Percentiles rank a stretch among this genome's conserved stretches.
These are phyloP conservation scores for Simplicillium sp. DNA, from an alignment of 2,329 filamentous ascomycete genomes.

Conservation along the genomic window DNA sequence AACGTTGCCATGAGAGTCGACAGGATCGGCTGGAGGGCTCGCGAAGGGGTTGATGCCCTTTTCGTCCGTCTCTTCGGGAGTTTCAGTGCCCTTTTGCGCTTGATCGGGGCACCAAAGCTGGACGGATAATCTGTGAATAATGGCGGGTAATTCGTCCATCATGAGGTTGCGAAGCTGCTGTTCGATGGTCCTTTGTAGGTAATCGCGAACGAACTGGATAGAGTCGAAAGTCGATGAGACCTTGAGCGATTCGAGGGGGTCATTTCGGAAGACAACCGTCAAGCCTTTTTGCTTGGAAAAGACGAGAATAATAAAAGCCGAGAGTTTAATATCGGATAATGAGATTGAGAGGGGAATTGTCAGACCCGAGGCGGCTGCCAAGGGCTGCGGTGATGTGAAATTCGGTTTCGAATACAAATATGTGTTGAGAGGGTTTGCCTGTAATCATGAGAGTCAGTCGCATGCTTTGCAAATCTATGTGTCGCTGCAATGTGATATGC, in stretches of 20 bases:
- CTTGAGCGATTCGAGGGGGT: conserved; percentile 93
- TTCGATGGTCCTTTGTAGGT: conserved; percentile 93
- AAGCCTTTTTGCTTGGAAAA: conserved; percentile 97
- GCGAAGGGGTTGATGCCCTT: conserved; percentile 69
- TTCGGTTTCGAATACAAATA: conserved; percentile 84
- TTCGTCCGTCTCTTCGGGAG: conserved; percentile 44
- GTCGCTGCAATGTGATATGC: too few species aligned
- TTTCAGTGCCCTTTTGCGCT: conserved; percentile 34
- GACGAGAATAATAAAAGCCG: conserved; percentile 93
- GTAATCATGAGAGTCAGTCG: conserved; percentile 26
- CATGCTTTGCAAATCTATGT: conserved; percentile 24
- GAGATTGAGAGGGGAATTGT: conserved; percentile 98
- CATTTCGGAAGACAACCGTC: conserved; percentile 94
- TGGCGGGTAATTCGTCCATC: conserved; percentile 96
- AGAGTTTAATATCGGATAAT: conserved; percentile 87
- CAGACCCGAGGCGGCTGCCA: conserved; percentile 83
- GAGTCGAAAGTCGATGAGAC: conserved; percentile 98
- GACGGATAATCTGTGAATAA: conserved; percentile 86
- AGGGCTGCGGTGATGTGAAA: conserved; percentile 85
- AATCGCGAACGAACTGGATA: conserved; percentile 95
- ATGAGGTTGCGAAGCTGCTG: conserved; percentile 84
- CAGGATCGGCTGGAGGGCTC: conserved; percentile 70
- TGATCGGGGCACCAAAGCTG: conserved; percentile 87
- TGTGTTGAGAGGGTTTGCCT: conserved; percentile 94
- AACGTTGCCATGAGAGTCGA: conserved; percentile 70